Conservation (phyloP, 1,139 yeast genomes). For the Insectozyma bohioensis region DNA sequence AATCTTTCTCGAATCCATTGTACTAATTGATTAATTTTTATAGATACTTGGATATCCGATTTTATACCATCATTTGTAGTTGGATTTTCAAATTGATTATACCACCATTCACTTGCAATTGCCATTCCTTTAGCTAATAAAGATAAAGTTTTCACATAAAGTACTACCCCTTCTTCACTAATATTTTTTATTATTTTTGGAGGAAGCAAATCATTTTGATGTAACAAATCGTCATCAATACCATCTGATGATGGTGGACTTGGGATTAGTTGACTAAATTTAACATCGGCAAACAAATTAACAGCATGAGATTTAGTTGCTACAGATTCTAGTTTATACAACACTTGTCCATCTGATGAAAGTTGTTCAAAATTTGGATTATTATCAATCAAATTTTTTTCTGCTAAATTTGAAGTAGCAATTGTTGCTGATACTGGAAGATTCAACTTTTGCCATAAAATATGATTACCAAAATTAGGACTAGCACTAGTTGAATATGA, state of each 20-base stretch:
- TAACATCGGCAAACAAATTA: slow-evolving; percentile 85
- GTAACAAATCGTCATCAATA: slow-evolving; percentile 40
- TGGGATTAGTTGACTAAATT: slow-evolving; percentile 80
- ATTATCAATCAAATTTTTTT: slow-evolving; percentile 3
- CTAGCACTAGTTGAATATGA: too few species aligned
- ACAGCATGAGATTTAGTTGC: slow-evolving; percentile 92
- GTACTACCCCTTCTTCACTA: slow-evolving; percentile 83
- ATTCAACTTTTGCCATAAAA: slow-evolving; percentile 34
- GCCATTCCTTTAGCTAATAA: slow-evolving; percentile 84
- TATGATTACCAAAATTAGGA: slow-evolving; percentile 38
- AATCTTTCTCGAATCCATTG: slow-evolving; percentile 92
- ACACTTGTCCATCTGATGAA: slow-evolving; percentile 34
- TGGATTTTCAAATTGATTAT: slow-evolving; percentile 29
- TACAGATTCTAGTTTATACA: slow-evolving; percentile 61
- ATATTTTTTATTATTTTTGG: slow-evolving; percentile 58
- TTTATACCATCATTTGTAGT: slow-evolving; percentile 6
- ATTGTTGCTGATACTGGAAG: slow-evolving; percentile 25
- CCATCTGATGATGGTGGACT: slow-evolving; percentile 62
- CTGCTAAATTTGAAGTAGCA: slow-evolving; percentile 13
- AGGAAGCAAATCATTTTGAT: slow-evolving; percentile 49
- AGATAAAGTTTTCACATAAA: slow-evolving; percentile 81
- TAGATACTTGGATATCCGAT: slow-evolving; percentile 21
- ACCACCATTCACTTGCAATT: slow-evolving; percentile 89
- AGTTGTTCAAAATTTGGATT: slow-evolving; percentile 2
- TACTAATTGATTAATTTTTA: slow-evolving; percentile 71